A percentile compares a stretch with the other conserved stretches of the same genome.
Evolutionary conservation across 176 grass and related monocot species (phyloP).

Genomic region (Carex pumila): DNA sequence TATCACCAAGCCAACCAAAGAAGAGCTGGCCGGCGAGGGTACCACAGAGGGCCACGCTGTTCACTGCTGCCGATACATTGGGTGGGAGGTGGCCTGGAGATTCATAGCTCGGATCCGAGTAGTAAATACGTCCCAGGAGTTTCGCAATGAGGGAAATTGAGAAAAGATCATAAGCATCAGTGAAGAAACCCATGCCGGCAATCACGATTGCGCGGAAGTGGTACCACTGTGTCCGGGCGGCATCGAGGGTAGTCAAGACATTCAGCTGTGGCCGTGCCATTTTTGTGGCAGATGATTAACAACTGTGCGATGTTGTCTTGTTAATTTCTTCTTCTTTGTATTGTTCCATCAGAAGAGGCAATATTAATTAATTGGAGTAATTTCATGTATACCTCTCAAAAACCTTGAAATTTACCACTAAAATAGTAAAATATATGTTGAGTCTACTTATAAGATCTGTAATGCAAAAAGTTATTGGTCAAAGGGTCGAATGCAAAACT

Average conservation of each 20-base stretch:
- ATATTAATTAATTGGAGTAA: background rate
- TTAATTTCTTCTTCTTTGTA: background rate
- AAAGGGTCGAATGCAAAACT: background rate
- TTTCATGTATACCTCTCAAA: no score
- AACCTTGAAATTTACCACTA: no score
- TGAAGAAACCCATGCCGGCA: constrained; percentile 69
- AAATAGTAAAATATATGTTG: background rate
- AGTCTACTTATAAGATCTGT: background rate
- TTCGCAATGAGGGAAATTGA: constrained; percentile 51
- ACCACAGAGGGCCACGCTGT: constrained; percentile 39
- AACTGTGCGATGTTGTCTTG: background rate
- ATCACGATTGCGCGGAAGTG: constrained; percentile 61
- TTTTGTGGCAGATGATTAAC: background rate
- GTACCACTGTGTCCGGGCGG: constrained; percentile 49
- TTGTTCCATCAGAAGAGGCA: background rate
- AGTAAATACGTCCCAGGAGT: constrained; percentile 62
- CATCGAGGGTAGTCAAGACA: constrained; percentile 25
- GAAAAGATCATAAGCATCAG: constrained; percentile 59
- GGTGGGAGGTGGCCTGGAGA: constrained; percentile 42
- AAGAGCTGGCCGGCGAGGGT: constrained; percentile 45
- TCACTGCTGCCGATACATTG: constrained; percentile 40
- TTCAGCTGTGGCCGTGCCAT: constrained; percentile 24
- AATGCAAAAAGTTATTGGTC: background rate
- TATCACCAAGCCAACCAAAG: no score
- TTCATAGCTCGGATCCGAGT: constrained; percentile 20